A percentile compares a stretch with the other conserved stretches of the same genome.
Conservation (phyloP, 345 rosid species). For the Eucalyptus polyanthemos region DNA sequence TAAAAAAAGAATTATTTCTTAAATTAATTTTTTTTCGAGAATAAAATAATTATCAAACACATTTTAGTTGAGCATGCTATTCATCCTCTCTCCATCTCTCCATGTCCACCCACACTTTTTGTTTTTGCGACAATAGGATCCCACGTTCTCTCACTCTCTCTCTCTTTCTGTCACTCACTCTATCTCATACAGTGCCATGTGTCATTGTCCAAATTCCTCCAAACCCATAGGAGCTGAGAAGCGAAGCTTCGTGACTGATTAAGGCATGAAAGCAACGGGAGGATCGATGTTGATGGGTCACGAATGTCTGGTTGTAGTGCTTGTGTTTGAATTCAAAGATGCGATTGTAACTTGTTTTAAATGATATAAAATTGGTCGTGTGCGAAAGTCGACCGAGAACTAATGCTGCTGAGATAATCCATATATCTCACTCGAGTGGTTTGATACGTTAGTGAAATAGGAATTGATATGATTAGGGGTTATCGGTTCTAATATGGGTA, state of each 20-base stretch:
- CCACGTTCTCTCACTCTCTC: not conserved
- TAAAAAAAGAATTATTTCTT: too few relatives aligned
- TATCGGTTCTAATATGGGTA: accelerated
- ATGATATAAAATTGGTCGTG: not conserved
- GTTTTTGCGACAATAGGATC: not conserved
- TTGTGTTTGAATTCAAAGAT: not conserved
- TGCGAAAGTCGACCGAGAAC: not conserved
- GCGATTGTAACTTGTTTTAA: not conserved
- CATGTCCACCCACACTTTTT: not conserved
- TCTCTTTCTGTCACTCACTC: not conserved
- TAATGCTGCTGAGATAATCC: not conserved
- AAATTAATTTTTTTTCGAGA: accelerated
- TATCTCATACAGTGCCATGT: not conserved
- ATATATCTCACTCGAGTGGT: not conserved
- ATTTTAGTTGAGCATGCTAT: not conserved
- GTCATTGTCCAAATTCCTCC: not conserved
- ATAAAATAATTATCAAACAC: accelerated
- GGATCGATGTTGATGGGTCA: not conserved
- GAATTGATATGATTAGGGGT: too few relatives aligned
- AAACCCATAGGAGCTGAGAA: not conserved
- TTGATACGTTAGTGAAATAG: too few relatives aligned
- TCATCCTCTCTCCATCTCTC: not conserved
- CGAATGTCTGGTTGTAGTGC: not conserved
- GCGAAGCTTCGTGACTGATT: not conserved
- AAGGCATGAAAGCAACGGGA: not conserved